Evolutionary conservation across 495 filamentous ascomycete species (phyloP).

Genomic region (Neurospora sp.): DNA sequence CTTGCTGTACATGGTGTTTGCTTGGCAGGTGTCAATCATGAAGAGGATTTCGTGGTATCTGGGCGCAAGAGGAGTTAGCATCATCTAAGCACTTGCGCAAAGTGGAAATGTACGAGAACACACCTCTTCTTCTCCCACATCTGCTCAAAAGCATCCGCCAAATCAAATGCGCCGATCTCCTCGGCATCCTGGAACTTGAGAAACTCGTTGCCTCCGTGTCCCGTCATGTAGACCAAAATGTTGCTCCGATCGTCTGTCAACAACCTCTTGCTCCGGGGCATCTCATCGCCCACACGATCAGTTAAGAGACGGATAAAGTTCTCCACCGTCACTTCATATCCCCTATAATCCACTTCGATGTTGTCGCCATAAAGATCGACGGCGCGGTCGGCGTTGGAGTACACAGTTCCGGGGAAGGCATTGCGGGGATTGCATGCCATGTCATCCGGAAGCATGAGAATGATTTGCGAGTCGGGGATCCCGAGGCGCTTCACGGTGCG

Average conservation of each 20-base stretch:
- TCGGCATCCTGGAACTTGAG: constrained; percentile 97
- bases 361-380: constrained; percentile 97
- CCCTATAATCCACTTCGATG: constrained; percentile 96
- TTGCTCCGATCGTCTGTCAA: constrained; percentile 91
- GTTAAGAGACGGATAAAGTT: constrained; percentile 95
- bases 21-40: constrained; percentile 99
- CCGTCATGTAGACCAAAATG: constrained; percentile 97
- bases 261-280: constrained; percentile 84
- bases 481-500: constrained; percentile 96
- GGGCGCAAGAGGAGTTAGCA: not conserved
- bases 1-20: constrained; percentile 97
- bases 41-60: constrained; percentile 92
- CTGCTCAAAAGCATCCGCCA: constrained; percentile 96
- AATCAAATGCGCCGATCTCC: constrained; percentile 91
- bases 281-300: constrained; percentile 84
- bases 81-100: not conserved
- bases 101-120: not conserved
- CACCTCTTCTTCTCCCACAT: constrained; percentile 99
- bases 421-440: constrained; percentile 99
- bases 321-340: constrained; percentile 97
- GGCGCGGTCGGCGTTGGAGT: constrained; percentile 93
- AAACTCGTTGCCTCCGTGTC: constrained; percentile 97
- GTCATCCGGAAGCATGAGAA: constrained; percentile 98
- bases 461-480: constrained; percentile 97
- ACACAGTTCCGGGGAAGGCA: constrained; percentile 93